Conservation (phyloP, 129 eudicot species). For the Artemisia argyi region DNA sequence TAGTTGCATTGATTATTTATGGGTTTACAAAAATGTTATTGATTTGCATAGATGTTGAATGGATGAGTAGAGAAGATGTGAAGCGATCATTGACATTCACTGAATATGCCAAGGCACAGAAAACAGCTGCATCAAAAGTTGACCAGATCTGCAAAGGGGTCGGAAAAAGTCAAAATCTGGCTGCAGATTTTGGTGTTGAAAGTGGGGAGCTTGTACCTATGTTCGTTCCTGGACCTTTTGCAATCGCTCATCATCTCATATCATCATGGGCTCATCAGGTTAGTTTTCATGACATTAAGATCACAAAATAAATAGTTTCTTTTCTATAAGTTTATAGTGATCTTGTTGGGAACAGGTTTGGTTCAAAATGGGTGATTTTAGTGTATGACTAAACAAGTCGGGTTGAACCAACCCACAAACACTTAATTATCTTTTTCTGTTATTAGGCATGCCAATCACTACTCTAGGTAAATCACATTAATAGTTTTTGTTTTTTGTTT, state of each 20-base stretch:
- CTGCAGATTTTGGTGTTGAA: slow-evolving; percentile 74
- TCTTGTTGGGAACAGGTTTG: no score
- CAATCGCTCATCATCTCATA: slow-evolving; percentile 83
- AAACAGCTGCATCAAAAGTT: slow-evolving; percentile 58
- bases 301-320: not conserved
- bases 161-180: slow-evolving; percentile 50
- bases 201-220: slow-evolving; percentile 83
- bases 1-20: no score
- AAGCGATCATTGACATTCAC: slow-evolving; percentile 57
- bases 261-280: slow-evolving; percentile 64
- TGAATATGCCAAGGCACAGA: slow-evolving; percentile 77
- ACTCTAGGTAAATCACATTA: no score
- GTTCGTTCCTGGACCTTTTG: slow-evolving; percentile 83
- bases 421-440: no score
- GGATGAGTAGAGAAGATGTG: slow-evolving; percentile 83
- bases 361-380: no score
- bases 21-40: not conserved
- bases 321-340: no score
- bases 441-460: no score
- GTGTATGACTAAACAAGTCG: no score
- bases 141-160: slow-evolving; percentile 83
- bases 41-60: slow-evolving; percentile 54
- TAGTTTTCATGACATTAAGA: not conserved
- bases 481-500: no score
- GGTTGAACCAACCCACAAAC: no score